Percentiles rank a stretch among this genome's conserved stretches.
Evolutionary conservation across 306 rosid genomes (phyloP).

Genomic region (Acmispon strigosus): DNA sequence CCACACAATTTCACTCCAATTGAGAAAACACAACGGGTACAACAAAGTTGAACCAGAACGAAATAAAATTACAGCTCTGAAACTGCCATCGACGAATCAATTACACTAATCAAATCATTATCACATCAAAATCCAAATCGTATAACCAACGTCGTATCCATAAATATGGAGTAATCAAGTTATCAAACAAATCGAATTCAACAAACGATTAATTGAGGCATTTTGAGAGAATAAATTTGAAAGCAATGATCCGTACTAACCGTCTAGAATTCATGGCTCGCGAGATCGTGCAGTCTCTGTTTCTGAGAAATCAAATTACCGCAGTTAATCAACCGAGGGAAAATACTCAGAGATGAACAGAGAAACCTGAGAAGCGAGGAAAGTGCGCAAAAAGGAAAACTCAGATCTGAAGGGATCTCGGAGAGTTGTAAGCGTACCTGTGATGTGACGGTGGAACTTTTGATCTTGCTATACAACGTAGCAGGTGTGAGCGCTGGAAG

Average conservation of each 20-base stretch:
- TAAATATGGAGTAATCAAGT: background rate
- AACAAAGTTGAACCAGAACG: background rate
- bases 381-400: background rate
- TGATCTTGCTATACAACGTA: background rate
- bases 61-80: background rate
- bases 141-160: background rate
- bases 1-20: no score
- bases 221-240: background rate
- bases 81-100: background rate
- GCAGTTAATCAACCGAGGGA: background rate
- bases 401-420: slow-evolving; percentile 14
- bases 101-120: background rate
- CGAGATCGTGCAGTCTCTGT: slow-evolving; percentile 24
- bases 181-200: background rate
- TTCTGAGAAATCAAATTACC: background rate
- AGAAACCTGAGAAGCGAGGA: background rate
- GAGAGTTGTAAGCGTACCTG: slow-evolving; percentile 7
- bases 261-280: slow-evolving; percentile 31
- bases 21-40: no score
- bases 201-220: background rate
- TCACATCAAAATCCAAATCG: background rate
- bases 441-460: background rate
- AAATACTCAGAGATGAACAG: background rate
- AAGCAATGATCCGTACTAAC: slow-evolving; percentile 12
- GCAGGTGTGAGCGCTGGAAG: background rate